These are phyloP conservation scores for Alternaria sp. DNA, from an alignment of 2,329 filamentous ascomycete genomes.

Conservation along the genomic window DNA sequence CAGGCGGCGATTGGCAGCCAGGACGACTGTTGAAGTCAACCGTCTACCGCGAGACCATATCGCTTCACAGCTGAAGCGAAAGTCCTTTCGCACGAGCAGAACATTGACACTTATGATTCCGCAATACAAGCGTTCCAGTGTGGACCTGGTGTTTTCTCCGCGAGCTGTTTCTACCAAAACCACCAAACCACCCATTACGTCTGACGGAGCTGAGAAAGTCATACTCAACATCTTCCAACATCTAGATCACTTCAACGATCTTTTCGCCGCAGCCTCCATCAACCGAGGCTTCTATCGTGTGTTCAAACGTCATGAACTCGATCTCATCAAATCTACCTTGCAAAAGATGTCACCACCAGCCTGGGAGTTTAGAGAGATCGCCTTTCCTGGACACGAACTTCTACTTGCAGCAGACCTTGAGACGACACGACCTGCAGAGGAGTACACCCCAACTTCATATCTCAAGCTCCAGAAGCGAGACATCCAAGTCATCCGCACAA, in stretches of 20 bases:
- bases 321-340: conserved; percentile 59
- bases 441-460: conserved; percentile 62
- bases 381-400: conserved; percentile 57
- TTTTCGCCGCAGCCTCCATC: conserved; percentile 61
- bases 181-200: conserved; percentile 47
- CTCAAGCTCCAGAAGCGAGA: conserved; percentile 60
- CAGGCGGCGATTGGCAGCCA: conserved; percentile 45
- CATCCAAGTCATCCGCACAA: conserved; percentile 58
- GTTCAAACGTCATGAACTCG: conserved; percentile 64
- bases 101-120: conserved; percentile 36
- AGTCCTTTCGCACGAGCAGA: conserved; percentile 22
- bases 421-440: conserved; percentile 56
- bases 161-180: conserved; percentile 22
- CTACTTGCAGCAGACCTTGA: conserved; percentile 50
- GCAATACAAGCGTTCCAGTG: conserved; percentile 24
- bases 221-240: conserved; percentile 59
- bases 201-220: conserved; percentile 56
- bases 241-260: conserved; percentile 59
- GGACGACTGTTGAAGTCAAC: conserved; percentile 27
- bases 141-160: conserved; percentile 30
- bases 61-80: conserved; percentile 35
- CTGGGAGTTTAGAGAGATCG: conserved; percentile 67
- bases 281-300: conserved; percentile 64
- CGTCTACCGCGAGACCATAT: conserved; percentile 39
- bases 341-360: conserved; percentile 63